Base-by-base conservation (phyloP, 2,329 filamentous ascomycete species). In the Ceratocystis diversiconidia region DNA sequence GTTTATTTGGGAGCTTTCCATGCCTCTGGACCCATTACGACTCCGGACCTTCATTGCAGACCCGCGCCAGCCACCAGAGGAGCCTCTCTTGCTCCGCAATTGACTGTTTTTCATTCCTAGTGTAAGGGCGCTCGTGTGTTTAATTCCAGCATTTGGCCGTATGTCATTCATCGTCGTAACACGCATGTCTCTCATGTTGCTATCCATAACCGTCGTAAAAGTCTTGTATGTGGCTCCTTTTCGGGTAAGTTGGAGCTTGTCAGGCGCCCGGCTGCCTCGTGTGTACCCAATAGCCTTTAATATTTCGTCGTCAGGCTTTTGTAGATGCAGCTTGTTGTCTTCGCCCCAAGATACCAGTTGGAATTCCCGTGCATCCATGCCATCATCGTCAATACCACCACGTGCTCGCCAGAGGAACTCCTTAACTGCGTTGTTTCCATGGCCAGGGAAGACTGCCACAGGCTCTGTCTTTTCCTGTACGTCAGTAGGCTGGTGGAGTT, bases 271-370 rank as follows among this genome's bases (percentile, higher is more conserved):
- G 63, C 79, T 80, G 3, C 89, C 90, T 72, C 86, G 90, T 59
- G 84, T 78, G 72, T 89, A 88, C 2, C 89, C 90, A 17, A 95
- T 86, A 1, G 82, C 79, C 66, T 83, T 79, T 0, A 94, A 77
- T 36, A 85, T 78, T 30, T 84, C 77, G 0, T 83, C 76, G 50
- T 89, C 82, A 22, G 91, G 82, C 61, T 85, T 85, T 72, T 95
- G 89, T 32, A 96, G 79, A 61, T 88, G 86, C 36, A 96, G 78
- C 71, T 91, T 84, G 69, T 88, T 88, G 73, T 96, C 92, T 61
- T 89, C 86, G 30, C 91, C 91, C 92, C 92, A 96, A 0, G 92
- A 92, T 0, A 96, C 89, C 19, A 96, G 79, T 73, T 96, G 92
- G 69, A 96, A 96, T 63, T 96, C 92, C 70, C 92, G 84, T 68